These are phyloP conservation scores for Opeltia flavorubescens DNA, from an alignment of 495 filamentous ascomycete genomes.

Conservation along the genomic window DNA sequence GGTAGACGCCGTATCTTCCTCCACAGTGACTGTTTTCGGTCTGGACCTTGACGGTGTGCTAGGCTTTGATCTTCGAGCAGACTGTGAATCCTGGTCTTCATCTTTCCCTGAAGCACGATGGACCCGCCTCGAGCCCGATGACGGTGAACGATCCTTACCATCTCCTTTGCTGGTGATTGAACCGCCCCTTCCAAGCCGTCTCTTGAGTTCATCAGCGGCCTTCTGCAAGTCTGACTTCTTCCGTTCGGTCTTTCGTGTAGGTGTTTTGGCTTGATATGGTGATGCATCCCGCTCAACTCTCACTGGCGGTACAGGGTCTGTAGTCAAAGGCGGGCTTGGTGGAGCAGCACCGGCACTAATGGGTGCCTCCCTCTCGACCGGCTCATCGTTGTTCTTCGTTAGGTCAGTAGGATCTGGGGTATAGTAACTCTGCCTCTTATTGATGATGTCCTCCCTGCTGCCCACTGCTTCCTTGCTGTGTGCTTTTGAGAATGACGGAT, in stretches of 20 bases:
- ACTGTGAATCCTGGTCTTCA: slow-evolving; percentile 5
- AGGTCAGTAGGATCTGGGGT: slow-evolving; percentile 74
- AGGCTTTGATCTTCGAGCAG: slow-evolving; percentile 13
- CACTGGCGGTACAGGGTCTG: slow-evolving; percentile 33
- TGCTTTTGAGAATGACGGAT: slow-evolving; percentile 76
- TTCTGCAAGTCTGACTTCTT: slow-evolving; percentile 21
- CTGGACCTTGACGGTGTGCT: slow-evolving; percentile 27
- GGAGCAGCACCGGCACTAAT: slow-evolving; percentile 24
- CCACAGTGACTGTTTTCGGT: slow-evolving; percentile 24
- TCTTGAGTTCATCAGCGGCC: slow-evolving; percentile 9
- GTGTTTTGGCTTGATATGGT: neutral
- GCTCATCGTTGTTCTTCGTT: slow-evolving; percentile 32
- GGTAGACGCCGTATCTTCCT: slow-evolving; percentile 17
- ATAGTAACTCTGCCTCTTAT: slow-evolving; percentile 38
- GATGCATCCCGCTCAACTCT: slow-evolving; percentile 23
- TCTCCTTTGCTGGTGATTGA: slow-evolving; percentile 6
- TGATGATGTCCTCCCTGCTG: slow-evolving; percentile 40
- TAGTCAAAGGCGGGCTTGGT: slow-evolving; percentile 51
- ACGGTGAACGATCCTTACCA: slow-evolving; percentile 5
- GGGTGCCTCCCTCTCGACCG: slow-evolving; percentile 8
- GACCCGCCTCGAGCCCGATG: slow-evolving; percentile 10
- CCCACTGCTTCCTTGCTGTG: slow-evolving; percentile 73
- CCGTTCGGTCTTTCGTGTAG: slow-evolving; percentile 19
- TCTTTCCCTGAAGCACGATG: slow-evolving; percentile 9
- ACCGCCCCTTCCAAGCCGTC: slow-evolving; percentile 4